Conservation (phyloP, 2,329 filamentous ascomycete genomes). For the Nannizzia gypsea region DNA sequence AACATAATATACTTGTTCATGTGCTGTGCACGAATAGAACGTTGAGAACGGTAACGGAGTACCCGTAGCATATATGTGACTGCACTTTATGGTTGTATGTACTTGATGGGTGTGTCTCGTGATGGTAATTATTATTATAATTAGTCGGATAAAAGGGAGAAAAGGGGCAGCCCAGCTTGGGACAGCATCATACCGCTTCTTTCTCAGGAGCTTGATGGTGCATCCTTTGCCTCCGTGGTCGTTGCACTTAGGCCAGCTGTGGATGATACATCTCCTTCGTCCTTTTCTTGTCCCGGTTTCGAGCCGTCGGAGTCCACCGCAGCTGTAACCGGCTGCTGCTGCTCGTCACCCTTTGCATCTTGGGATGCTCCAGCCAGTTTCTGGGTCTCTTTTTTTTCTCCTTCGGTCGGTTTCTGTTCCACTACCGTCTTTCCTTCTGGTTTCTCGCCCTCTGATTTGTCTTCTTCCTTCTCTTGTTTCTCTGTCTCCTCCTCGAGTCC, state of each 20-base stretch:
- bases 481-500: background rate
- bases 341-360: background rate
- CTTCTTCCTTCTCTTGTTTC: background rate
- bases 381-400: background rate
- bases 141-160: background rate
- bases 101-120: background rate
- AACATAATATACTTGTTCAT: too few species aligned
- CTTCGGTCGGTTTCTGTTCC: constrained; percentile 9
- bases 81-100: background rate
- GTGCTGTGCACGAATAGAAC: background rate
- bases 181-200: background rate
- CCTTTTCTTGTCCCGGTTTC: constrained; percentile 17
- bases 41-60: background rate
- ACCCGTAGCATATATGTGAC: background rate
- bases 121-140: background rate
- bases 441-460: constrained; percentile 6
- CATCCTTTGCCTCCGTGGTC: constrained; percentile 16
- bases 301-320: constrained; percentile 31
- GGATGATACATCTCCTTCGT: constrained; percentile 25
- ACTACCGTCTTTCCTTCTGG: constrained; percentile 13
- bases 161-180: background rate
- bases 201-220: background rate
- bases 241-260: constrained; percentile 25
- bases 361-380: background rate
- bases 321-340: constrained; percentile 15